phyloP scores from a whole-genome alignment of 2,329 filamentous ascomycete genomes.

The Nigrograna mackinnonii region DNA sequence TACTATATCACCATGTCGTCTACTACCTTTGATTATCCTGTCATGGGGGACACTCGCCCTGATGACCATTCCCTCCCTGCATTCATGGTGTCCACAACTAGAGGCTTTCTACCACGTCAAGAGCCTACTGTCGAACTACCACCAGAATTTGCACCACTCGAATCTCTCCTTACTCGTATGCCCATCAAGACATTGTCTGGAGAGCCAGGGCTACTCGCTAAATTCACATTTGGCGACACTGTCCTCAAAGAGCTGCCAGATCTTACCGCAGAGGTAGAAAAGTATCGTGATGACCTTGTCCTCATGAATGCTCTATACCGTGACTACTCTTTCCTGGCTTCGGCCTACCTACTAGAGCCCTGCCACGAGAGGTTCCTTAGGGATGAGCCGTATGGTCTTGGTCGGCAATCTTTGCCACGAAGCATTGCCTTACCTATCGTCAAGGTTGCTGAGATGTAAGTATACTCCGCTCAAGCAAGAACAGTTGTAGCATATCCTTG shows the following conservation, averaged over 20 bases:
- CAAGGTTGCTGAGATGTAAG: slow-evolving; percentile 83
- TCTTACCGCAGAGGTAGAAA: slow-evolving; percentile 72
- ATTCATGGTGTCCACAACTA: slow-evolving; percentile 78
- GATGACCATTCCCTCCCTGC: slow-evolving; percentile 67
- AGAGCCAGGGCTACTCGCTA: slow-evolving; percentile 75
- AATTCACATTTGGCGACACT: slow-evolving; percentile 72
- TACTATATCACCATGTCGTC: slow-evolving; percentile 44
- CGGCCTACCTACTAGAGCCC: slow-evolving; percentile 87
- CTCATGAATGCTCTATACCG: slow-evolving; percentile 85
- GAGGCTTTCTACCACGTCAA: slow-evolving; percentile 72
- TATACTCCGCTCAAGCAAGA: slow-evolving; percentile 29
- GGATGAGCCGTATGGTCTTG: slow-evolving; percentile 77
- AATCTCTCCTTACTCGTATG: slow-evolving; percentile 74
- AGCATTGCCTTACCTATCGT: slow-evolving; percentile 81
- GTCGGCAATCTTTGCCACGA: slow-evolving; percentile 71
- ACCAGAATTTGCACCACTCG: slow-evolving; percentile 71
- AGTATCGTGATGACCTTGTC: slow-evolving; percentile 71
- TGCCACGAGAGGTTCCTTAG: slow-evolving; percentile 75
- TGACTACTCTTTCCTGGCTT: slow-evolving; percentile 90
- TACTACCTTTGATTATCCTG: slow-evolving; percentile 54
- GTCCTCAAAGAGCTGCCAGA: slow-evolving; percentile 77
- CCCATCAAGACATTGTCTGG: slow-evolving; percentile 77
- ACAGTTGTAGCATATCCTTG: background rate
- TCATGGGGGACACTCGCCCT: slow-evolving; percentile 66
- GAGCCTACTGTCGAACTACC: slow-evolving; percentile 62